Base-by-base conservation (phyloP, 202 grass and related monocot genomes). In the Schoenoplectus tabernaemontani region DNA sequence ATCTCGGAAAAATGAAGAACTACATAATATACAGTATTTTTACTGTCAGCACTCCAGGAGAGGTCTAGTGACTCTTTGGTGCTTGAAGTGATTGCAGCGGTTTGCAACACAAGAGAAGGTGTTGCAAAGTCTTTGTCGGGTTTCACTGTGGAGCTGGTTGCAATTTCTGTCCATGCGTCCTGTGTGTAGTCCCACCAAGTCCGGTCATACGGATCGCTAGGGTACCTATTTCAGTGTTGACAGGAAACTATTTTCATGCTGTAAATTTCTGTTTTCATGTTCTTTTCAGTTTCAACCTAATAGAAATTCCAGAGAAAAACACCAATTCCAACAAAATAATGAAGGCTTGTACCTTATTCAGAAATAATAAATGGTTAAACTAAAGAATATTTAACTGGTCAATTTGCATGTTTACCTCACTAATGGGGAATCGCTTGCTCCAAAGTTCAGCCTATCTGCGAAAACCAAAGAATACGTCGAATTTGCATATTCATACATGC, bases 401-500 rank as follows among this genome's bases (percentile, higher is more conserved):
- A n/a, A n/a, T 50, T 50, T 50, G 46, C 11, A 50, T 16, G 16
- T 10, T 61, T 33, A 68, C 64, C 64, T 68, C 22, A 68, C 0
- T 20, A 9, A 39, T 38, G 63, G 33, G 0, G 7, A 1, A 38
- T 37, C 1, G 9, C 30, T 78, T 59, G 53, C 75, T 59, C 75
- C 75, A 6, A 37, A 0, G 5, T 78, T 78, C 32, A 13, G 7
- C 33, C 75, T 78, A 19, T 2, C 2, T 0, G 85, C 19, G 42
- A 70, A 34, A 46, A 83, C 71, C 17, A 93, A 12, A 0, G 74
- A 81, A 10, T 87, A 77, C 7, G 63, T 85, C 9, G 72, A 63
- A 81, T 90, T 87, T 39, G 48, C 81, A 30, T 46, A 51, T 59
- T 83, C 70, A 67, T 93, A 93, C 73, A 82, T 63, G 71, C 1